Evolutionary conservation across 345 rosid species (phyloP), one percentile per base, ranked within the genome.

Genomic region (Salix udensis): DNA sequence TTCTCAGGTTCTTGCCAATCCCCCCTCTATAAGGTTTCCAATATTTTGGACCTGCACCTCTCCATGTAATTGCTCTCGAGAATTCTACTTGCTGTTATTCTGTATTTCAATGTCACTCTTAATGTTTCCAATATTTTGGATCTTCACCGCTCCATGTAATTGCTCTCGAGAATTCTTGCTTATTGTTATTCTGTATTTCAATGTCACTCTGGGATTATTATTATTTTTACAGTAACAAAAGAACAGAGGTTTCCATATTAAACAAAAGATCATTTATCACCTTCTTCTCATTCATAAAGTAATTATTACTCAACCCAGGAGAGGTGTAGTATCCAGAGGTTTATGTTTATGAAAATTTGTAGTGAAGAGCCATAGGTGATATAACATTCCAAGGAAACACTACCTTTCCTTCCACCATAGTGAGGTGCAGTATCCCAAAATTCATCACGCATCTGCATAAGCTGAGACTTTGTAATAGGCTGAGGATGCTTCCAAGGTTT

Each of bases 381-480:
- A 58, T 58, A 9, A 58, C 14, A 58, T 58, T 58, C 62, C 62
- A 58, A 14, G 18, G 28, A 66, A 67, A 37, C 30, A 65, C 6
- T 65, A 91, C 97, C 98, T 94, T 90, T 92, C 31, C 84, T 83
- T 60, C 96, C 96, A 67, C 98, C 98, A 81, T 91, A 94, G 68
- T 92, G 98, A 80, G 98, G 98, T 81, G 98, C 93, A 46, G 98
- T 94, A 82, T 94, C 98, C 97, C 94, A 94, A 82, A 92, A 91
- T 77, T 94, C 98, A 74, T 94, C 98, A 65, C 97, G 92, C 83
- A 92, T 34, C 85, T 90, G 87, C 83, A 85, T 62, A 53, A 94
- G 90, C 78, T 88, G 88, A 71, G 94, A 76, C 88, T 79, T 91
- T 4, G 93, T 90, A 34, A 94, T 88, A 23, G 93, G 92, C 81